Percentiles rank a stretch among this genome's conserved stretches.
phyloP scores from a whole-genome alignment of 176 grass and related monocot genomes.

The Lolium rigidum region DNA sequence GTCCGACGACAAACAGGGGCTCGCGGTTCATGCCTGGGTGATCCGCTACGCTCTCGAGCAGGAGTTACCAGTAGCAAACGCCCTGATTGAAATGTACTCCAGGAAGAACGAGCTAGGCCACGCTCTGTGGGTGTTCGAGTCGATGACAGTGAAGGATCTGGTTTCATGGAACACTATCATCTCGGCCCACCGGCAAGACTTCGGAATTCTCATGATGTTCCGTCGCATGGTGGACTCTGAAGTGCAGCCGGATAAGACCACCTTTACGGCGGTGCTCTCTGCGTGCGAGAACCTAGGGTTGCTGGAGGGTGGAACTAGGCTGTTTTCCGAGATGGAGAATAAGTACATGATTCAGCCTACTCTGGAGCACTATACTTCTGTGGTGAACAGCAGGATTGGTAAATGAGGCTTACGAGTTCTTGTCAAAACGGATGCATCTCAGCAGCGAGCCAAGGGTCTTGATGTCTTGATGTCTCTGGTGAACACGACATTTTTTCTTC shows the following conservation, averaged over 20 bases:
- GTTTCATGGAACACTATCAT: constrained; percentile 65
- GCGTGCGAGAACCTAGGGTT: constrained; percentile 54
- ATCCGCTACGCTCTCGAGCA: constrained; percentile 46
- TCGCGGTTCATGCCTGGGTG: constrained; percentile 65
- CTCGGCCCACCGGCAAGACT: constrained; percentile 26
- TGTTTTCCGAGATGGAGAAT: constrained; percentile 64
- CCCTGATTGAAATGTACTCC: constrained; percentile 63
- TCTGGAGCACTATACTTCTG: constrained; percentile 51
- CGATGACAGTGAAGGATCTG: constrained; percentile 53
- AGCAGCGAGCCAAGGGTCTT: constrained; percentile 40
- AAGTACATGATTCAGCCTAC: constrained; percentile 45
- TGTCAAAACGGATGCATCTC: constrained; percentile 37
- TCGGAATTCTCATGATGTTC: constrained; percentile 49
- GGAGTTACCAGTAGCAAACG: constrained; percentile 47
- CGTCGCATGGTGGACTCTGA: constrained; percentile 56
- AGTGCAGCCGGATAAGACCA: constrained; percentile 43
- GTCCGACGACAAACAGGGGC: neutral
- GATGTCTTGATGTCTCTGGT: too few species aligned
- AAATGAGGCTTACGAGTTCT: constrained; percentile 52
- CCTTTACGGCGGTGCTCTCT: constrained; percentile 52
- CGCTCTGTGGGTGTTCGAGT: constrained; percentile 53
- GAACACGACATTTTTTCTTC: constrained; percentile 52
- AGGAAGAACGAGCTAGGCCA: constrained; percentile 36
- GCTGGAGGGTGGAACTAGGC: constrained; percentile 51
- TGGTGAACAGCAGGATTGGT: constrained; percentile 57